Percentiles rank a stretch among this genome's conserved stretches.
phyloP scores from a whole-genome alignment of 768 basidiomycete species.

The Galerina sulciceps region DNA sequence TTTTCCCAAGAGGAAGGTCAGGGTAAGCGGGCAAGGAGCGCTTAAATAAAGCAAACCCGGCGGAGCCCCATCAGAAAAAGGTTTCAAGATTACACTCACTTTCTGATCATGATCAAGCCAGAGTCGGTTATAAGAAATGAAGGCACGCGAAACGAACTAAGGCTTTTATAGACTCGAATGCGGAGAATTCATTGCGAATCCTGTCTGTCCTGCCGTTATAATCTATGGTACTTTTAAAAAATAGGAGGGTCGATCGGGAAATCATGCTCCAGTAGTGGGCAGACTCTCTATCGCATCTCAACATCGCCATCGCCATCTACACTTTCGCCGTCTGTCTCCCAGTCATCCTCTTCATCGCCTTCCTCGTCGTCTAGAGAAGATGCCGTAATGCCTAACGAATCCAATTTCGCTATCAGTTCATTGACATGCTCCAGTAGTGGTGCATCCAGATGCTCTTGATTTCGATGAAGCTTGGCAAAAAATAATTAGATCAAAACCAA shows the following conservation, averaged over 20 bases:
- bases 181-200: background rate
- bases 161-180: no score
- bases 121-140: background rate
- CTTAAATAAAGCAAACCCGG: background rate
- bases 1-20: constrained; percentile 7
- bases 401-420: constrained; percentile 73
- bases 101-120: constrained; percentile 12
- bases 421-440: constrained; percentile 76
- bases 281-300: constrained; percentile 50
- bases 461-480: constrained; percentile 61
- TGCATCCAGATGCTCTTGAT: constrained; percentile 74
- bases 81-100: constrained; percentile 8
- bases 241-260: background rate
- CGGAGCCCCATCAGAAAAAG: background rate
- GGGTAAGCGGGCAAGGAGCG: background rate
- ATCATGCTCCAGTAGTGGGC: background rate
- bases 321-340: constrained; percentile 67
- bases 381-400: constrained; percentile 65
- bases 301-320: constrained; percentile 61
- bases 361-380: constrained; percentile 60
- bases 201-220: constrained; percentile 7
- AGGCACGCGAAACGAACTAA: background rate
- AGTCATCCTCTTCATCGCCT: constrained; percentile 64
- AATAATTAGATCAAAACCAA: constrained; percentile 1
- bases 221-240: constrained; percentile 36